These are phyloP conservation scores for Dactylorhiza incarnata DNA, from an alignment of 106 monocot genomes.

Conservation along the genomic window DNA sequence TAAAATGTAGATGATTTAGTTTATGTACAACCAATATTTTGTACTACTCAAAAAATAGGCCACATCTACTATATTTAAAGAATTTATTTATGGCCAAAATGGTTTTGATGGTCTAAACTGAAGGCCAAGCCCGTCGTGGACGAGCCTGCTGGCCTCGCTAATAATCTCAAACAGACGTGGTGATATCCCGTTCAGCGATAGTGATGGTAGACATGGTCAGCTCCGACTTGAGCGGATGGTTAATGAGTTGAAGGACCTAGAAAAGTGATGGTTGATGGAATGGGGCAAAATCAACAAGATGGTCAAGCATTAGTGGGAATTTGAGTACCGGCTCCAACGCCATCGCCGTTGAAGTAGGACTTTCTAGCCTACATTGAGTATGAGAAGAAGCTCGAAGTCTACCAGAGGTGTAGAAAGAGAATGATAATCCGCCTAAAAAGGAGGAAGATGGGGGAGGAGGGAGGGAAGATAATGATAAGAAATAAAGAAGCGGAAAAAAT, in stretches of 20 bases:
- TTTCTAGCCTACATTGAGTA: conserved; percentile 74
- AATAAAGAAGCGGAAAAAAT: conserved; percentile 67
- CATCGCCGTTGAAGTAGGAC: conserved; percentile 59
- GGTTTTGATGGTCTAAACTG: too few species aligned
- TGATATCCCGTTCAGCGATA: background rate
- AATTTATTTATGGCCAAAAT: too few species aligned
- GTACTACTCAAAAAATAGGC: too few species aligned
- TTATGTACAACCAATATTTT: too few species aligned
- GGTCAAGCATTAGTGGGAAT: conserved; percentile 65
- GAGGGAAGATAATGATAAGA: conserved; percentile 18
- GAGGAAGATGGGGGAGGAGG: conserved; percentile 11
- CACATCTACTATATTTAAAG: too few species aligned
- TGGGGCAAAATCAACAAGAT: conserved; percentile 58
- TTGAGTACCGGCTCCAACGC: conserved; percentile 88
- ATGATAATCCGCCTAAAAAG: conserved; percentile 29
- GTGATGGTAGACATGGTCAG: conserved; percentile 86
- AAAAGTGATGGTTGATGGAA: conserved; percentile 60
- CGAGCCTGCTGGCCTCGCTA: too few species aligned
- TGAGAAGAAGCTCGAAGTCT: conserved; percentile 51
- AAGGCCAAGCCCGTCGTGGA: too few species aligned
- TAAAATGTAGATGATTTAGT: too few species aligned
- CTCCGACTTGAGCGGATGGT: conserved; percentile 83
- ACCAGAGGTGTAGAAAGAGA: conserved; percentile 47
- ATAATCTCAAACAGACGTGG: background rate
- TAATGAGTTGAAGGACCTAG: conserved; percentile 86